A percentile compares a stretch with the other conserved stretches of the same genome.
These are phyloP conservation scores for Colletotrichum liriopes DNA, from an alignment of 2,329 filamentous ascomycete species.

Conservation along the genomic window DNA sequence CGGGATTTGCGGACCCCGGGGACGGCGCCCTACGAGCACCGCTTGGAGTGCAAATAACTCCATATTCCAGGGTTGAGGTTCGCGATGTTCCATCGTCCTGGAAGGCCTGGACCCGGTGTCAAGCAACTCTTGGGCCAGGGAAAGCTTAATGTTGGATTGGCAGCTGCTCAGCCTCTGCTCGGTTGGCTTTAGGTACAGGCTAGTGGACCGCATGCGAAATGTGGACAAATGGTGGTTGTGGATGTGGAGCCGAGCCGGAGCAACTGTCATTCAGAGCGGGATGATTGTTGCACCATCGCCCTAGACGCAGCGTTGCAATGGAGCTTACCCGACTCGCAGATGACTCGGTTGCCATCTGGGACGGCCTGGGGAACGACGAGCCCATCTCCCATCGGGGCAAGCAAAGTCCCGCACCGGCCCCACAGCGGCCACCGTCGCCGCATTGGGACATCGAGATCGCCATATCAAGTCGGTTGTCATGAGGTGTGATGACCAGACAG, in stretches of 20 bases:
- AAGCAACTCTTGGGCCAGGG: background rate
- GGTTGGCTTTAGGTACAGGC: background rate
- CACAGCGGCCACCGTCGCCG: conserved; percentile 19
- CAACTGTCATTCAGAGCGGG: conserved; percentile 33
- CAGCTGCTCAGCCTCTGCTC: conserved; percentile 30
- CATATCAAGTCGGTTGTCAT: background rate
- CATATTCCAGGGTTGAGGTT: background rate
- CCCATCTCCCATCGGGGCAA: conserved; percentile 13
- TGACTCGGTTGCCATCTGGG: conserved; percentile 6
- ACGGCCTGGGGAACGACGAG: conserved; percentile 8
- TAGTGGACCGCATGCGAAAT: background rate
- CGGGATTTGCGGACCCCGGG: conserved; percentile 25
- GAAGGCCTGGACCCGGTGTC: background rate
- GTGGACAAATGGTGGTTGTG: conserved; percentile 5
- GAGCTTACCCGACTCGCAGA: conserved; percentile 20
- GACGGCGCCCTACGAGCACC: background rate
- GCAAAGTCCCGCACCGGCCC: conserved; percentile 20
- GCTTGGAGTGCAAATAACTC: background rate
- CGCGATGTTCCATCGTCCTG: conserved; percentile 12
- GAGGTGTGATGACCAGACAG: background rate
- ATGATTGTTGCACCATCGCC: conserved; percentile 33
- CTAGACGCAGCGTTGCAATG: conserved; percentile 22
- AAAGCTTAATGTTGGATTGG: conserved; percentile 28
- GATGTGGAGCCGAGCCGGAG: conserved; percentile 29
- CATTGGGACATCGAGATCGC: conserved; percentile 26